Conservation (phyloP, 768 basidiomycete genomes). For the Saitozyma sp. region DNA sequence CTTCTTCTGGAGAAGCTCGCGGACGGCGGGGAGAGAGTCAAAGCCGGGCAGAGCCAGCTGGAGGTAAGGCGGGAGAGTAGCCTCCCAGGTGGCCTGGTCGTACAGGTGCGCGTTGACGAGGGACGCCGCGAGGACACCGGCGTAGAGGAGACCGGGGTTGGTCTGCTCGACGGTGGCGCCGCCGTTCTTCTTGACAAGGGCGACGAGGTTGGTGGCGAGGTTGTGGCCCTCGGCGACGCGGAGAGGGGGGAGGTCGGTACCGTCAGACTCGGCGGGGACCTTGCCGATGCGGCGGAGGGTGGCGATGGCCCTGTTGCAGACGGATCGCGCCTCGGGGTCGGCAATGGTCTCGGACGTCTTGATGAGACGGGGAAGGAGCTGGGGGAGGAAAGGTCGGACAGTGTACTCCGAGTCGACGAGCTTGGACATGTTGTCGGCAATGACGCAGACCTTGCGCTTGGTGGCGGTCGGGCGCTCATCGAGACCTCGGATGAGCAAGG, state of each 20-base stretch:
- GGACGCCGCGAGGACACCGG: slow-evolving; percentile 75
- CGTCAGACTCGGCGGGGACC: slow-evolving; percentile 78
- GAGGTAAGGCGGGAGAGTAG: slow-evolving; percentile 70
- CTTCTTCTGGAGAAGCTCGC: slow-evolving; percentile 87
- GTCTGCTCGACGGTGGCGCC: slow-evolving; percentile 59
- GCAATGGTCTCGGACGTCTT: slow-evolving; percentile 93
- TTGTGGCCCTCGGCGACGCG: slow-evolving; percentile 71
- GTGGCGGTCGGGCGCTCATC: slow-evolving; percentile 91
- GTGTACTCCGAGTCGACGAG: slow-evolving; percentile 92
- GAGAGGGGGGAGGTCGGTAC: slow-evolving; percentile 83
- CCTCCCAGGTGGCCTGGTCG: slow-evolving; percentile 82
- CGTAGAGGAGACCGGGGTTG: slow-evolving; percentile 68
- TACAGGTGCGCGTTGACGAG: slow-evolving; percentile 90
- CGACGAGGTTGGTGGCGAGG: slow-evolving; percentile 66
- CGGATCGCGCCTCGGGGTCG: slow-evolving; percentile 95
- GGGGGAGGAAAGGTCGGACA: slow-evolving; percentile 94
- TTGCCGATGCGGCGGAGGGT: slow-evolving; percentile 95
- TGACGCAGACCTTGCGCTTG: slow-evolving; percentile 97
- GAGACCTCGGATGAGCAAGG: slow-evolving; percentile 89
- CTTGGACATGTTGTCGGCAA: slow-evolving; percentile 98
- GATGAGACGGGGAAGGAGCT: slow-evolving; percentile 89
- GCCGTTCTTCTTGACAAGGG: slow-evolving; percentile 83
- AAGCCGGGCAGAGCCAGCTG: slow-evolving; percentile 65
- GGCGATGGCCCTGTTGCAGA: slow-evolving; percentile 85
- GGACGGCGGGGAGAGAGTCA: slow-evolving; percentile 67